Percentiles rank a stretch among this genome's conserved stretches.
Evolutionary conservation across 208 protist species (phyloP).

Genomic region (Polymyxa betae): DNA sequence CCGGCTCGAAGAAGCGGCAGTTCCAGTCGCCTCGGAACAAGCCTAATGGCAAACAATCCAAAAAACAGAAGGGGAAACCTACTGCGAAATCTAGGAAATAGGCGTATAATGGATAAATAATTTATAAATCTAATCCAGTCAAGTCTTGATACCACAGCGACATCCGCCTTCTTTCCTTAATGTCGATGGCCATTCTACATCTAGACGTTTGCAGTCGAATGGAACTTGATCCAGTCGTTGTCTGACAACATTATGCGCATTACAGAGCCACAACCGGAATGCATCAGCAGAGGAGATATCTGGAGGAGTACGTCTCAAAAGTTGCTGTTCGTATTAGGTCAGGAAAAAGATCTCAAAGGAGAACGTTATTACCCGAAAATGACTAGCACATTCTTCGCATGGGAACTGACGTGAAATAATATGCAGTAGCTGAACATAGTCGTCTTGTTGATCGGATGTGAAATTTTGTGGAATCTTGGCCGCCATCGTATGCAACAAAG

Average conservation of each 20-base stretch:
- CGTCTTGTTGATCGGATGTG: background rate
- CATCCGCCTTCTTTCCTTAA: background rate
- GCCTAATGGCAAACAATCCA: background rate
- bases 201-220: constrained; percentile 5
- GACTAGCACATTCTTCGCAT: constrained; percentile 21
- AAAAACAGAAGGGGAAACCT: background rate
- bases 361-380: constrained; percentile 13
- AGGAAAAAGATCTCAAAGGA: background rate
- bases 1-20: background rate
- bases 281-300: background rate
- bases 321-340: no score
- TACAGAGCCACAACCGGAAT: background rate
- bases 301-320: background rate
- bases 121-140: background rate
- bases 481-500: background rate
- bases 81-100: background rate
- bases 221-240: background rate
- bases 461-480: background rate
- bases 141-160: background rate
- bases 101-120: background rate
- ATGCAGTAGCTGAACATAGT: constrained; percentile 23
- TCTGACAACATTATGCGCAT: constrained; percentile 25
- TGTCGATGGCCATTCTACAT: background rate
- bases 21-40: background rate
- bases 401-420: background rate